Evolutionary conservation across 371 early-diverging fungal genomes (phyloP).

Genomic region (Rhizoclosmatium hyalinum): DNA sequence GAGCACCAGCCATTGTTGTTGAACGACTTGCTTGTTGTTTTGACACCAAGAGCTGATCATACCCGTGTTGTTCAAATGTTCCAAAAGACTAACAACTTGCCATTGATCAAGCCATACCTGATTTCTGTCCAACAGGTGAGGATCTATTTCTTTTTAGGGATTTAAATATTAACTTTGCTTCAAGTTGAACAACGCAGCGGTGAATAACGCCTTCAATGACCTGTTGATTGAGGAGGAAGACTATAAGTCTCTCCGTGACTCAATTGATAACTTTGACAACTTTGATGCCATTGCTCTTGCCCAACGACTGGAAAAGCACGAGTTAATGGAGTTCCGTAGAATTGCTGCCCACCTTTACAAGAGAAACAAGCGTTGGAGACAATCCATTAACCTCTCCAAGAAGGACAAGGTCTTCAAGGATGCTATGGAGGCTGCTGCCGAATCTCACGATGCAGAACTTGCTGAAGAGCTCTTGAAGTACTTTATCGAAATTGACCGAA

Average conservation of each 20-base stretch:
- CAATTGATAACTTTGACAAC: slow-evolving; percentile 89
- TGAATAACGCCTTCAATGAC: slow-evolving; percentile 94
- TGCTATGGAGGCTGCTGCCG: slow-evolving; percentile 95
- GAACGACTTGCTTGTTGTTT: slow-evolving; percentile 85
- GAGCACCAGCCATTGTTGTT: slow-evolving; percentile 92
- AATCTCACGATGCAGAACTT: slow-evolving; percentile 81
- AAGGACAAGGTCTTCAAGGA: slow-evolving; percentile 95
- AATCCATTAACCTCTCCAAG: slow-evolving; percentile 93
- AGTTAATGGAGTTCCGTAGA: slow-evolving; percentile 94
- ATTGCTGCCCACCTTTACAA: slow-evolving; percentile 95
- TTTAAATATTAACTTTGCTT: slow-evolving; percentile 5
- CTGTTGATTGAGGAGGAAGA: slow-evolving; percentile 97
- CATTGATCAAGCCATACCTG: slow-evolving; percentile 93
- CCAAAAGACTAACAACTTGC: slow-evolving; percentile 94
- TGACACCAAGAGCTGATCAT: slow-evolving; percentile 93
- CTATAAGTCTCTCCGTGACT: slow-evolving; percentile 85
- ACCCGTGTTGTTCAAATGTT: slow-evolving; percentile 95
- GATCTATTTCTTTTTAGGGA: background rate
- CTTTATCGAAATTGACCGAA: slow-evolving; percentile 88
- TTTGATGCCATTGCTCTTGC: slow-evolving; percentile 93
- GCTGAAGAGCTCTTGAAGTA: slow-evolving; percentile 92
- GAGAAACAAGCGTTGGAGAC: slow-evolving; percentile 93
- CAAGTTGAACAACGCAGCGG: slow-evolving; percentile 77
- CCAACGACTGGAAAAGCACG: slow-evolving; percentile 90
- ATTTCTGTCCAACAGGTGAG: slow-evolving; percentile 83